Evolutionary conservation across 257 asterid species (phyloP), one percentile per base, ranked within the genome.

Genomic region (Solanum paucissectum): DNA sequence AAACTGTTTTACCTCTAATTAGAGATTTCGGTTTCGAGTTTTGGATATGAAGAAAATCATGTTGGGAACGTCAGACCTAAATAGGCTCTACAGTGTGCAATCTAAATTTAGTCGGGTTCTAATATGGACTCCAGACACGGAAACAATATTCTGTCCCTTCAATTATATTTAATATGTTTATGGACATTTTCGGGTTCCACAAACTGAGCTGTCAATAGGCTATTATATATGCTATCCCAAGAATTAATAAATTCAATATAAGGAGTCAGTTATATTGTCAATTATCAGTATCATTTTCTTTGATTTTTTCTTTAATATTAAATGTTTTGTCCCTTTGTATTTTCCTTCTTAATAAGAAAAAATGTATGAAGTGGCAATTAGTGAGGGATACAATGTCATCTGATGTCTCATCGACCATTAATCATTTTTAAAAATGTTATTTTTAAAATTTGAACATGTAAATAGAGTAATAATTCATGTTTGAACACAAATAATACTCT

Each of bases 51-150:
- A 58, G 11, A 16, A 58, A 58, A 20, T 55, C 5, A 20, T 58
- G 2, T 20, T 58, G 25, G 5, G 0, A 55, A 21, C n/a, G 10
- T 55, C n/a, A 20, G 1, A 7, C 0, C 5, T 55, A 20, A 55
- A 55, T 55, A 2, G 1, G 1, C 2, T 3, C 11, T 55, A 55
- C 2, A 49, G 9, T 55, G 2, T 0, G 4, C 1, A 0, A 55
- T 55, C 4, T 20, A 20, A 55, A 55, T 55, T 52, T 55, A 55
- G 1, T 55, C 10, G 11, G 9, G 2, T 7, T 55, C 2, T 3
- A 55, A 20, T 55, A 55, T 55, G 10, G 4, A 20, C 4, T 7
- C 12, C 1, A 16, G 4, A 52, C n/a, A 52, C 58, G 0, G 3
- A 49, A 49, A 16, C 23, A 49, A 49, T 36, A 36, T 73, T 73